phyloP scores from a whole-genome alignment of 2,329 filamentous ascomycete species.

The Sporothrix protearum region DNA sequence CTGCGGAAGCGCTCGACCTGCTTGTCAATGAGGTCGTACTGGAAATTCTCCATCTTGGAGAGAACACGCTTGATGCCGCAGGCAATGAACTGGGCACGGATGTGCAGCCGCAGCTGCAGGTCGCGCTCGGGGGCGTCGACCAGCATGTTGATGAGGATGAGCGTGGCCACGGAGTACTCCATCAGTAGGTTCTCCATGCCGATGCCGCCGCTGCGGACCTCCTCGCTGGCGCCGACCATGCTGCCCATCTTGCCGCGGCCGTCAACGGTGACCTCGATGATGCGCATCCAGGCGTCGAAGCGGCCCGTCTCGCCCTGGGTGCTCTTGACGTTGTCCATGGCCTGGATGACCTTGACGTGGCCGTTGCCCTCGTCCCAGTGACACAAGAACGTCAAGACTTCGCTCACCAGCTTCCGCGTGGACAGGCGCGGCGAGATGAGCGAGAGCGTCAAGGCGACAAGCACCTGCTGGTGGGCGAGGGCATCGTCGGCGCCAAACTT shows the following conservation, averaged over 20 bases:
- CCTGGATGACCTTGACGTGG: conserved; percentile 89
- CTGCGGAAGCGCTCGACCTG: conserved; percentile 90
- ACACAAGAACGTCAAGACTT: conserved; percentile 92
- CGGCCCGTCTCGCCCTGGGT: conserved; percentile 88
- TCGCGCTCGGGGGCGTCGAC: conserved; percentile 88
- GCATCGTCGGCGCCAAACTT: conserved; percentile 98
- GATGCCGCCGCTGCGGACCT: conserved; percentile 91
- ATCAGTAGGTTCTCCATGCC: conserved; percentile 98
- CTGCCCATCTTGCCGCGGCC: conserved; percentile 98
- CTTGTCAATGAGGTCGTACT: conserved; percentile 98
- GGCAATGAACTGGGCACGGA: conserved; percentile 91
- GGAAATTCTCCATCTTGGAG: conserved; percentile 95
- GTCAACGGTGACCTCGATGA: conserved; percentile 95
- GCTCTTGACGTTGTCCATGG: conserved; percentile 85
- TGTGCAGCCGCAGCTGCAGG: conserved; percentile 85
- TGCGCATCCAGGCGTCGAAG: conserved; percentile 98
- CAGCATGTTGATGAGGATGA: conserved; percentile 95
- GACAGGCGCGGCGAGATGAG: conserved; percentile 85
- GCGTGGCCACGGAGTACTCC: conserved; percentile 94
- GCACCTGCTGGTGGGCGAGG: conserved; percentile 80
- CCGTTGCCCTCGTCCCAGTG: conserved; percentile 86
- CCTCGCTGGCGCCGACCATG: conserved; percentile 91
- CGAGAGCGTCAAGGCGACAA: conserved; percentile 80
- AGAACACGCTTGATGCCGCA: conserved; percentile 93
- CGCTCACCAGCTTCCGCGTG: conserved; percentile 90